phyloP scores from a whole-genome alignment of 177 flowering plant genomes.

The Vitis hybrid region DNA sequence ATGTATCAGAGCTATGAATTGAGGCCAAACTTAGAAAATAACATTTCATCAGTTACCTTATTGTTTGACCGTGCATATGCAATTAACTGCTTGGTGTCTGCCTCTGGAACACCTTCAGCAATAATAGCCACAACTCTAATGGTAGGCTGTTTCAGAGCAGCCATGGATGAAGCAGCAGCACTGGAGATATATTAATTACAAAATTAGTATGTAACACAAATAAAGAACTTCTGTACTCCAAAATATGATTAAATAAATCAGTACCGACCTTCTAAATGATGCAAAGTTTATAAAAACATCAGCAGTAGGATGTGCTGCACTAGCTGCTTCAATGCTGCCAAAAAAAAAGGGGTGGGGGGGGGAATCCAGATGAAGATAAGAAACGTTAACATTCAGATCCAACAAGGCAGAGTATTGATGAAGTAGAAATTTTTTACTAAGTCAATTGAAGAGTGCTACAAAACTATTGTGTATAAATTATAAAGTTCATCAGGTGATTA shows the following conservation, averaged over 20 bases:
- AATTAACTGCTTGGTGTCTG: constrained; percentile 93
- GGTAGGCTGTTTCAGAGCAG: constrained; percentile 95
- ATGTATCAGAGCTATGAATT: too few species aligned
- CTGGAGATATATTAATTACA: constrained; percentile 39
- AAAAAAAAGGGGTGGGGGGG: background rate
- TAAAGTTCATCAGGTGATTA: too few species aligned
- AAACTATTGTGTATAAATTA: too few species aligned
- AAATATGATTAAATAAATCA: background rate
- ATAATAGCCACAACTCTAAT: constrained; percentile 93
- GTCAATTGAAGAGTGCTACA: too few species aligned
- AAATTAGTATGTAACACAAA: constrained; percentile 8
- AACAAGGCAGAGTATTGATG: background rate
- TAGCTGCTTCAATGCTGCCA: constrained; percentile 89
- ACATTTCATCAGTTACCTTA: constrained; percentile 45
- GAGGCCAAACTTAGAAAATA: too few species aligned
- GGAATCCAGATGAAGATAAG: background rate
- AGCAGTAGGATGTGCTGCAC: constrained; percentile 95
- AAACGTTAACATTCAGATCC: background rate
- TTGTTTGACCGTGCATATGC: constrained; percentile 91
- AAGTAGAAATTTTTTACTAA: background rate
- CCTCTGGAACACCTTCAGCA: constrained; percentile 99
- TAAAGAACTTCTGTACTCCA: background rate
- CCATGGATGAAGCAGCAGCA: constrained; percentile 94
- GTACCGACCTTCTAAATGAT: constrained; percentile 79
- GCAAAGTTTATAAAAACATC: constrained; percentile 99